These are phyloP conservation scores for Taiozyma sp. DNA, from an alignment of 1,139 yeast species.

Conservation along the genomic window DNA sequence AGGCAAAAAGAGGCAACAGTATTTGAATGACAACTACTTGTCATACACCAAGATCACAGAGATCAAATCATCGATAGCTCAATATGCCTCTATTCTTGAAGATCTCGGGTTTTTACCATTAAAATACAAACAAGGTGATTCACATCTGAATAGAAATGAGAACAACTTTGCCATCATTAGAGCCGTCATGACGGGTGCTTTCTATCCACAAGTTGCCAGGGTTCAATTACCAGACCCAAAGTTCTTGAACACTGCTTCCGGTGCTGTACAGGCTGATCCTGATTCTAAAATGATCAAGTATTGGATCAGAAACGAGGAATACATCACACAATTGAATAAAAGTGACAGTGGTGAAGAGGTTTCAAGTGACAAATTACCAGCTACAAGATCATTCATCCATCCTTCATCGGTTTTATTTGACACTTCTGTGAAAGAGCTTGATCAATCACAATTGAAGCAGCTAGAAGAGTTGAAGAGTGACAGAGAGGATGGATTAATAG, in stretches of 20 bases:
- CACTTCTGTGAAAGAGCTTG: slow-evolving; percentile 24
- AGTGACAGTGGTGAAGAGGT: slow-evolving; percentile 9
- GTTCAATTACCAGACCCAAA: slow-evolving; percentile 82
- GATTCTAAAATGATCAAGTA: slow-evolving; percentile 72
- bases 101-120: slow-evolving; percentile 75
- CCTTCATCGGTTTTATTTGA: slow-evolving; percentile 75
- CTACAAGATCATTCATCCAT: slow-evolving; percentile 71
- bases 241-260: slow-evolving; percentile 63
- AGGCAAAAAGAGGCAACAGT: slow-evolving; percentile 36
- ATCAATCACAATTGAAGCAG: slow-evolving; percentile 22
- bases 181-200: slow-evolving; percentile 73
- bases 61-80: slow-evolving; percentile 64
- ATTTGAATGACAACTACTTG: slow-evolving; percentile 56
- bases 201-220: slow-evolving; percentile 78
- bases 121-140: slow-evolving; percentile 29
- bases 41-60: slow-evolving; percentile 68
- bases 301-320: slow-evolving; percentile 64
- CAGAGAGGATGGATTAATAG: slow-evolving; percentile 38
- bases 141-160: slow-evolving; percentile 43
- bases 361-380: slow-evolving; percentile 35
- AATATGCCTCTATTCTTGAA: slow-evolving; percentile 59
- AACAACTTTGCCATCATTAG: slow-evolving; percentile 48
- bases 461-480: slow-evolving; percentile 16
- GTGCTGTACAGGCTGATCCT: slow-evolving; percentile 80
- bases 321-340: slow-evolving; percentile 26